Evolutionary conservation across 768 basidiomycete species (phyloP), one percentile per base, ranked within the genome.

Genomic region (Suillus occidentalis): DNA sequence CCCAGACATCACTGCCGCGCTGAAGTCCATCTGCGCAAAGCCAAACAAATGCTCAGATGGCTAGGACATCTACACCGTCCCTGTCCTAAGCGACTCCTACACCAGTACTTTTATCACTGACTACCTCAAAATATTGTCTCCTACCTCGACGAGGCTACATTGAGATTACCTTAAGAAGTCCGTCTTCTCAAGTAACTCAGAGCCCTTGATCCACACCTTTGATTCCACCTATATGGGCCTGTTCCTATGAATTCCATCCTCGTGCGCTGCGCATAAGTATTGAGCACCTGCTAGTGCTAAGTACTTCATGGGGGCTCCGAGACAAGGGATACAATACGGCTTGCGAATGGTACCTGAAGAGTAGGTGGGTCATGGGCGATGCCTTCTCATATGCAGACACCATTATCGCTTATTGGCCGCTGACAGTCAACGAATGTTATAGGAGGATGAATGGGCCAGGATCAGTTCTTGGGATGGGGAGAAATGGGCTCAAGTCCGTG

Each of bases 1-100:
- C 65, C 80, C 79, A 12, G 82, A 85, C 61, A 79, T 86, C 63
- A 77, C 75, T 37, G 28, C 63, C 0, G 60, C 76, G 25, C 73
- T 73, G 63, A 76, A 77, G 66, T 72, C 79, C 59, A 64, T 82
- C 25, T 79, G 80, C 79, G 66, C 72, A 1, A 50, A 65, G 18
- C 70, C 69, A 3, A 71, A 20, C 61, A 72, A 59, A 40, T 53
- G 45, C 50, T 8, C 1, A 28, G 70, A 73, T n/a, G 72, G 71
- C 20, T 63, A 50, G 0, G 67, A 69, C 16, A 7, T 2, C 20
- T 78, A 78, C 34, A 77, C 76, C 0, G 36, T 79, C 40, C 80
- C 80, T n/a, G 73, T 73, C 16, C 70, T 79, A 60, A 63, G 73
- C 16, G 76, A 80, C 56, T 71, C 72, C 34, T 71, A 70, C 25